Percentiles rank a stretch among this genome's conserved stretches.
Conservation (phyloP, 139 green algal genomes). For the Astrephomene gubernaculifera region DNA sequence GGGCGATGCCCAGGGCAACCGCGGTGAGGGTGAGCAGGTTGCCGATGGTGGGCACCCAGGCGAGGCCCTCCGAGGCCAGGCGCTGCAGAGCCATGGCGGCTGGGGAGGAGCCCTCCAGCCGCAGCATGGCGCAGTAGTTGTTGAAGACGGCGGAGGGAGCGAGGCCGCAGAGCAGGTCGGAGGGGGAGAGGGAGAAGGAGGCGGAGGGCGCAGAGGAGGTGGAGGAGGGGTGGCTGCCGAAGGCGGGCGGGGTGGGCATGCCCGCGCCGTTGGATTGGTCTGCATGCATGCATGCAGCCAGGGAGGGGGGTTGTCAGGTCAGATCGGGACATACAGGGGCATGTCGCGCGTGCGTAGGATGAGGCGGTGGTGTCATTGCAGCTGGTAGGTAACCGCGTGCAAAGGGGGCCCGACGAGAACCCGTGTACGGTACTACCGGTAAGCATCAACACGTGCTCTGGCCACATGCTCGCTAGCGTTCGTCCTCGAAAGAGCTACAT, state of each 20-base stretch:
- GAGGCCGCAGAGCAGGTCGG: slow-evolving; percentile 64
- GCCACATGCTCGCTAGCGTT: too few species aligned
- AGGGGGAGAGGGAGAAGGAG: slow-evolving; percentile 20
- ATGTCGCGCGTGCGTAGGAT: too few species aligned
- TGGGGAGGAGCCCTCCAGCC: slow-evolving; percentile 62
- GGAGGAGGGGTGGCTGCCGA: neutral
- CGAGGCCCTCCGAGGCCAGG: slow-evolving; percentile 68
- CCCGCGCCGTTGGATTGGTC: neutral
- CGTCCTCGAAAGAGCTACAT: too few species aligned
- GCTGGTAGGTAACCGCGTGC: too few species aligned
- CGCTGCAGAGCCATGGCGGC: slow-evolving; percentile 60
- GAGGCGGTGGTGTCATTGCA: too few species aligned
- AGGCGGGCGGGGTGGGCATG: neutral
- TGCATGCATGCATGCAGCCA: neutral
- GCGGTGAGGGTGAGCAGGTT: slow-evolving; percentile 84
- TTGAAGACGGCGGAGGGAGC: slow-evolving; percentile 49
- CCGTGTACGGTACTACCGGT: too few species aligned
- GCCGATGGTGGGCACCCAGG: slow-evolving; percentile 85
- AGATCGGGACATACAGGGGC: too few species aligned
- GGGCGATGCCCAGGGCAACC: slow-evolving; percentile 74
- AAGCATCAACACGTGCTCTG: too few species aligned
- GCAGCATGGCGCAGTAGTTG: slow-evolving; percentile 46
- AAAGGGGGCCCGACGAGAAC: too few species aligned
- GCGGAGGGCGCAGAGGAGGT: slow-evolving; percentile 64
- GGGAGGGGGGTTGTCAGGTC: too few species aligned